These are phyloP conservation scores for Apiotrichum domesticum DNA, from an alignment of 1,284 basidiomycete genomes.

Conservation along the genomic window DNA sequence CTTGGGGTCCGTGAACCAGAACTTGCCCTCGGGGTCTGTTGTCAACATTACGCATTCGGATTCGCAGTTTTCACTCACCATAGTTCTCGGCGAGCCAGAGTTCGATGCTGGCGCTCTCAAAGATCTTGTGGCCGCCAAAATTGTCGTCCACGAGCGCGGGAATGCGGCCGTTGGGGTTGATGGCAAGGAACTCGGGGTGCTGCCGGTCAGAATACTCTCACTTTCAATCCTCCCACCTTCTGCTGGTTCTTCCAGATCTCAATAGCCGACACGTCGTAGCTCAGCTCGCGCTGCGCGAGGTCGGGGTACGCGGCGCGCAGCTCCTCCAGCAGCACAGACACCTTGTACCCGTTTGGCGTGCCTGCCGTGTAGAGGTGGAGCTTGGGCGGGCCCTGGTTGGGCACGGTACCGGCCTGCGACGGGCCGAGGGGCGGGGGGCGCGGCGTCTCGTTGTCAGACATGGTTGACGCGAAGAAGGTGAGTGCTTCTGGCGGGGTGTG, in stretches of 20 bases:
- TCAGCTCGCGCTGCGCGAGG: conserved; percentile 42
- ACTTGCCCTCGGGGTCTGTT: conserved; percentile 51
- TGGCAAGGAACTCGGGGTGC: conserved; percentile 56
- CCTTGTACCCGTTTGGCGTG: conserved; percentile 62
- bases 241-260: conserved; percentile 45
- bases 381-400: conserved; percentile 24
- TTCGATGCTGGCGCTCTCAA: conserved; percentile 63
- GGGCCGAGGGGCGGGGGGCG: conserved; percentile 5
- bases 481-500: not conserved
- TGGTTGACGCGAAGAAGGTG: not conserved
- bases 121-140: conserved; percentile 56
- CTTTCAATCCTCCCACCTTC: conserved; percentile 37
- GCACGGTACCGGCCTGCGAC: conserved; percentile 12
- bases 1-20: conserved; percentile 53
- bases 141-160: conserved; percentile 50
- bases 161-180: conserved; percentile 64
- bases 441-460: not conserved
- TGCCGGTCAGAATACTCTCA: conserved; percentile 19
- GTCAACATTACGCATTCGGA: not conserved
- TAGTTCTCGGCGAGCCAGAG: conserved; percentile 61
- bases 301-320: conserved; percentile 56
- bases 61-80: conserved; percentile 27
- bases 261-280: conserved; percentile 56
- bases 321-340: conserved; percentile 62
- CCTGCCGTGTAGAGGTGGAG: conserved; percentile 59